Base-by-base conservation (phyloP, 805 yeast genomes). In the Hanseniaspora valbyensis region DNA sequence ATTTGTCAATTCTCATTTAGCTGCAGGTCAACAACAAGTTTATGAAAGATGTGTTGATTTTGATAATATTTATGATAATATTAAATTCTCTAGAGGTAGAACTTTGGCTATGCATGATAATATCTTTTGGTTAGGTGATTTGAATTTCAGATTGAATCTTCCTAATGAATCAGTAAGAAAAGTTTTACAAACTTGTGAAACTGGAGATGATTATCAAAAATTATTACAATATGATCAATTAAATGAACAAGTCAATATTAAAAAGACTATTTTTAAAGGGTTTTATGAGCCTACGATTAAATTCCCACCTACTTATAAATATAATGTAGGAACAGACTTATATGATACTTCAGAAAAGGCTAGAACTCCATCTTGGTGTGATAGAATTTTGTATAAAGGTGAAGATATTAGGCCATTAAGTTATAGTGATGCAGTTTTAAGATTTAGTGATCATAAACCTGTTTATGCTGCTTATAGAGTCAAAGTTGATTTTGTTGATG, bases 351-450 rank as follows among this genome's bases (percentile, higher is more conserved):
- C 95, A 10, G 98, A 90, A 57, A 90, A 90, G 62, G 90, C 82
- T 55, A 74, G 98, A 58, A 80, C 85, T 3, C 98, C 98, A 1
- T 83, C 96, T 0, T 90, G 97, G 96, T 90, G 97, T 0, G 98
- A 90, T 64, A 71, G 98, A 59, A 81, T 86, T 50, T 67, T 90
- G 43, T 81, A 73, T 58, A 71, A 73, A 53, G 87, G 94, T 34
- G 63, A 69, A 3, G 67, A 66, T 16, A 58, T 88, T 38, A 66
- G 70, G 37, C 92, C 86, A 42, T 61, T 79, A 54, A 78, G 78
- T 48, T 92, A 92, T 62, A 75, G 79, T 50, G 76, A 82, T 44
- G 78, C 80, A 1, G 77, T 77, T 56, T 64, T 90, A 38, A 61
- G 61, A 51, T 72, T 81, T 52, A 86, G 96, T 50, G 98, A 92